Evolutionary conservation across 148 eudicot genomes (phyloP).

Genomic region (Hydrangea macrophylla): DNA sequence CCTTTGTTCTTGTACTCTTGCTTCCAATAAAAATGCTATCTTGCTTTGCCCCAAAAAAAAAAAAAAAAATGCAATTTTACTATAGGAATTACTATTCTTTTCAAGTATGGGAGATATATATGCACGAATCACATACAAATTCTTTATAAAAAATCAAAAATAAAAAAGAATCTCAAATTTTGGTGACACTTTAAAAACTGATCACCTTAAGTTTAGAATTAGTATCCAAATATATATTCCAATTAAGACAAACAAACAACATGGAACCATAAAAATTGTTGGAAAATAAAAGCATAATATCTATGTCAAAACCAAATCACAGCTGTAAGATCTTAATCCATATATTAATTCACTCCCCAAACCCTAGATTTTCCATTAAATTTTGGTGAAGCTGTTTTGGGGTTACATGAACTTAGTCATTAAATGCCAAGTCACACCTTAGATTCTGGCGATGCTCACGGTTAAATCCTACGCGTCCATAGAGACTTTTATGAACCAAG

Average conservation of each 20-base stretch:
- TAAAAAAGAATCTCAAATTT: not conserved
- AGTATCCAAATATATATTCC: not conserved
- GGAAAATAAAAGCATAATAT: not conserved
- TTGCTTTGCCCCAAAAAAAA: too few species aligned
- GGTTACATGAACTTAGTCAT: slow-evolving; percentile 25
- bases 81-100: too few species aligned
- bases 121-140: too few species aligned
- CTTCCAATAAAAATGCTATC: too few species aligned
- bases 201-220: not conserved
- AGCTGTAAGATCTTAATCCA: slow-evolving; percentile 18
- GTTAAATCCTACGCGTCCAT: slow-evolving; percentile 7
- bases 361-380: not conserved
- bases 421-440: slow-evolving; percentile 2
- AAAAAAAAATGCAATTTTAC: too few species aligned
- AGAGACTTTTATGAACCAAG: not conserved
- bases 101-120: not conserved
- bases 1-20: too few species aligned
- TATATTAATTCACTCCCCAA: not conserved
- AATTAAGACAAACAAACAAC: not conserved
- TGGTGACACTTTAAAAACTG: not conserved
- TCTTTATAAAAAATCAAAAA: not conserved
- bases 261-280: not conserved
- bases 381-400: not conserved
- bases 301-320: not conserved
- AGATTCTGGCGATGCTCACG: slow-evolving; percentile 24